phyloP scores from a whole-genome alignment of 2,329 filamentous ascomycete genomes.

The Penicillium olsonii region DNA sequence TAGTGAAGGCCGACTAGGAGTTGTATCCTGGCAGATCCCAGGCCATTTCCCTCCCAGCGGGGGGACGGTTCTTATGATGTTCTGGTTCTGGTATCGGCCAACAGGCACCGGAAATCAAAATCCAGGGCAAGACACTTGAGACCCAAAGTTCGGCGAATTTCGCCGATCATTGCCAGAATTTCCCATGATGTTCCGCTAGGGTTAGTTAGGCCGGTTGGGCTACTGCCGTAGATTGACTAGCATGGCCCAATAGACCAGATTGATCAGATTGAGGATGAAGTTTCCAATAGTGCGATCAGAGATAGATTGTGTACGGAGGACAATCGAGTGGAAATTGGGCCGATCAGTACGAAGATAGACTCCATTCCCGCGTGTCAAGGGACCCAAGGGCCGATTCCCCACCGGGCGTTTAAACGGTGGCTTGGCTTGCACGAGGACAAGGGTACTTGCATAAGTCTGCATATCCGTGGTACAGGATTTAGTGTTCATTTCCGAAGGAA shows the following conservation, averaged over 20 bases:
- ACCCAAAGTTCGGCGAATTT: neutral
- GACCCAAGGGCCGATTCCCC: constrained; percentile 9
- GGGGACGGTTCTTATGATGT: too few species aligned
- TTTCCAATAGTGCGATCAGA: constrained; percentile 1
- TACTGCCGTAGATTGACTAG: too few species aligned
- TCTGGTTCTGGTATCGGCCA: too few species aligned
- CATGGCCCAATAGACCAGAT: too few species aligned
- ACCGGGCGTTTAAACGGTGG: constrained; percentile 24
- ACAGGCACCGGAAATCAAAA: neutral
- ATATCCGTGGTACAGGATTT: neutral
- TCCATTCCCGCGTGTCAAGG: constrained; percentile 26
- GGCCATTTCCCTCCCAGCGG: too few species aligned
- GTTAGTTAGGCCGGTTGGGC: too few species aligned
- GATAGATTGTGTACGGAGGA: too few species aligned
- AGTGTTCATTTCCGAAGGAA: neutral
- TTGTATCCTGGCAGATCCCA: neutral
- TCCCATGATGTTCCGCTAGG: neutral
- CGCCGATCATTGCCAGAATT: constrained; percentile 4
- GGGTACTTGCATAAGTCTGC: neutral
- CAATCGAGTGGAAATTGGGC: neutral
- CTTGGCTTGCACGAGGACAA: constrained; percentile 17
- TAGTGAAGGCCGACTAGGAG: neutral
- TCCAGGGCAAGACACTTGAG: neutral
- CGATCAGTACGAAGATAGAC: constrained; percentile 17
- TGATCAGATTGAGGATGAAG: neutral